Percentiles rank a stretch among this genome's conserved stretches.
These are phyloP conservation scores for Tarenaya hassleriana DNA, from an alignment of 345 rosid species.

Conservation along the genomic window DNA sequence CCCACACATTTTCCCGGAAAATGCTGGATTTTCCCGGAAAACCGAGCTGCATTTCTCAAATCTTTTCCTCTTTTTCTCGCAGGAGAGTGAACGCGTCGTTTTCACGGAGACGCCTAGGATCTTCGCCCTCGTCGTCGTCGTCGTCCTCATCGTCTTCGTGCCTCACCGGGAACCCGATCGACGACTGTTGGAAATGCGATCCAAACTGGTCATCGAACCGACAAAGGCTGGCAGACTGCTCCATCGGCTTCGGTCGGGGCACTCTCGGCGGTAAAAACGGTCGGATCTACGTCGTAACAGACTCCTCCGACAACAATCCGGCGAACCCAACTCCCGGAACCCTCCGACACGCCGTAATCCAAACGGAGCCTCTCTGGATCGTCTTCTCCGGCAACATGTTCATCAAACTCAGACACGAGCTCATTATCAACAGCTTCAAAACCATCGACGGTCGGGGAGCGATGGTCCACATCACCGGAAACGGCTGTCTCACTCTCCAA, in stretches of 20 bases:
- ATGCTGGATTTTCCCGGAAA: background rate
- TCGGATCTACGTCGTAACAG: slow-evolving; percentile 58
- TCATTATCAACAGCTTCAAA: slow-evolving; percentile 59
- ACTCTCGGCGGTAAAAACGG: slow-evolving; percentile 63
- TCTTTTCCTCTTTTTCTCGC: slow-evolving; percentile 4
- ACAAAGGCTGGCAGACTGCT: slow-evolving; percentile 52
- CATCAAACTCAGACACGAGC: slow-evolving; percentile 61
- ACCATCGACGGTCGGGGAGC: slow-evolving; percentile 76
- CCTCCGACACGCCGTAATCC: slow-evolving; percentile 65
- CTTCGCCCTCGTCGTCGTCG: slow-evolving; percentile 5
- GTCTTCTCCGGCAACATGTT: slow-evolving; percentile 48
- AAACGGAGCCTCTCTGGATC: slow-evolving; percentile 66
- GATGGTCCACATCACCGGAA: slow-evolving; percentile 44
- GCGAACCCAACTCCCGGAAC: slow-evolving; percentile 68
- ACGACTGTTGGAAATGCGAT: slow-evolving; percentile 70
- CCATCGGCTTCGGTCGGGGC: slow-evolving; percentile 50
- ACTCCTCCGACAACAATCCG: slow-evolving; percentile 58
- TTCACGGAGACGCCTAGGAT: slow-evolving; percentile 31
- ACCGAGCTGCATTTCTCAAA: slow-evolving; percentile 4
- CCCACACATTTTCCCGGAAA: slow-evolving; percentile 12
- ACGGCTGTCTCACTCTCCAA: slow-evolving; percentile 63
- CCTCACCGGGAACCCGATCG: slow-evolving; percentile 67
- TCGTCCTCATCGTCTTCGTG: slow-evolving; percentile 28
- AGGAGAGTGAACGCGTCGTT: slow-evolving; percentile 34
- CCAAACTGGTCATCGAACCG: slow-evolving; percentile 51